Evolutionary conservation across 2,329 filamentous ascomycete genomes (phyloP), one percentile per base, ranked within the genome.

Genomic region (Calonectria pseudoturangicola): DNA sequence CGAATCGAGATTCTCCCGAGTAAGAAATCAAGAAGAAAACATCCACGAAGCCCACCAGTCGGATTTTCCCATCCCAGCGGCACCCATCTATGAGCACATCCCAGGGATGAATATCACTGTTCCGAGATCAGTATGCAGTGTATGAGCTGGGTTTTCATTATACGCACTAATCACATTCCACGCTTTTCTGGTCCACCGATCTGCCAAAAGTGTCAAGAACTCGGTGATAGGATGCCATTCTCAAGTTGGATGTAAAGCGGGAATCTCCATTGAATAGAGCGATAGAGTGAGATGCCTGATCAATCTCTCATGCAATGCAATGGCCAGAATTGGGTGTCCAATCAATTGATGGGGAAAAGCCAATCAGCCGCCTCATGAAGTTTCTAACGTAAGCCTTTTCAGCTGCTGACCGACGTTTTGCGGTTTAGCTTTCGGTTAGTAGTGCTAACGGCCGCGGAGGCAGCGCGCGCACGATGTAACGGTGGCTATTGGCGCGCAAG

Each of bases 21-120:
- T 75, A 75, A 45, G 71, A 73, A 43, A 75, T 75, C 15, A 75
- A 56, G 66, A 75, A 70, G 56, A 75, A 74, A 6, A 66, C 72
- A 13, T 75, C 74, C 36, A 74, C 63, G 41, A 58, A 75, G 25
- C 41, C 41, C 16, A 63, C 12, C 2, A 63, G 60, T 30, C 60
- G 39, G 13, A 63, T 47, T 30, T 45, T 60, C 9, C 56, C 56
- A 18, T 60, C 56, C 56, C 56, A 60, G n/a, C 56, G 30, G 36
- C 47, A 72, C 30, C 70, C 58, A 9, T 43, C 58, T 25, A 68
- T 48, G 1, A 30, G 18, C 12, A 47, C 21, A 63, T 43, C 36
- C 41, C 36, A 63, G 6, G 50, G 50, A 28, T 54, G 50, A 54
- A 54, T 54, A 28, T 54, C 50, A 33, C 50, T 54, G 28, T 12